A percentile compares a stretch with the other conserved stretches of the same genome.
These are phyloP conservation scores for Penicillium lividum DNA, from an alignment of 495 filamentous ascomycete species.

Conservation along the genomic window DNA sequence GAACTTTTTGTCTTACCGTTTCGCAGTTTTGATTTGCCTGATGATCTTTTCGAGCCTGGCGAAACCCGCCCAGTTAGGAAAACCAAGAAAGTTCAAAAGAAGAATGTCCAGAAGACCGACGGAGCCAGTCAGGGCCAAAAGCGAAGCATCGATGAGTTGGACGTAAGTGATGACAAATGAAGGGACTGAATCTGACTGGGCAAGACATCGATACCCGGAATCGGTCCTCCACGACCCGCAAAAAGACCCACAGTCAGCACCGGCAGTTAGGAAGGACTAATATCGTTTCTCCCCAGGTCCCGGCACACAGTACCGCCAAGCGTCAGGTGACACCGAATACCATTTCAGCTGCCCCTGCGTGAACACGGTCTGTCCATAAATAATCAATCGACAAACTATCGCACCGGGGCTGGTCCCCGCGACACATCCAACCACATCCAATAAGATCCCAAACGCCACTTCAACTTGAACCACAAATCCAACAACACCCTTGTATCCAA, in stretches of 20 bases:
- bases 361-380: constrained; percentile 14
- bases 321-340: constrained; percentile 41
- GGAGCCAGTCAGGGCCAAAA: constrained; percentile 43
- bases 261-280: constrained; percentile 38
- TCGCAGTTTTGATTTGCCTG: constrained; percentile 76
- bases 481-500: neutral
- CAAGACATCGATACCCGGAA: constrained; percentile 26
- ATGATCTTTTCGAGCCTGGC: constrained; percentile 82
- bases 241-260: constrained; percentile 14
- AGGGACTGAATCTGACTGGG: constrained; percentile 26
- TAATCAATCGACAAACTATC: constrained; percentile 9
- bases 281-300: constrained; percentile 32
- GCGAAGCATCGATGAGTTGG: constrained; percentile 44
- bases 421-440: neutral
- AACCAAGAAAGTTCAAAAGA: constrained; percentile 59
- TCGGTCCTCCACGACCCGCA: constrained; percentile 19
- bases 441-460: too few species aligned
- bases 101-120: constrained; percentile 26
- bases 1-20: constrained; percentile 14
- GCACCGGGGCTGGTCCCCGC: constrained; percentile 41
- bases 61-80: constrained; percentile 69
- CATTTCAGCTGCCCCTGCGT: constrained; percentile 36
- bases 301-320: constrained; percentile 38
- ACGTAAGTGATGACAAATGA: constrained; percentile 46
- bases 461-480: neutral